A percentile compares a stretch with the other conserved stretches of the same genome.
These are phyloP conservation scores for Trichoderma sp. DNA, from an alignment of 2,329 filamentous ascomycete species.

Conservation along the genomic window DNA sequence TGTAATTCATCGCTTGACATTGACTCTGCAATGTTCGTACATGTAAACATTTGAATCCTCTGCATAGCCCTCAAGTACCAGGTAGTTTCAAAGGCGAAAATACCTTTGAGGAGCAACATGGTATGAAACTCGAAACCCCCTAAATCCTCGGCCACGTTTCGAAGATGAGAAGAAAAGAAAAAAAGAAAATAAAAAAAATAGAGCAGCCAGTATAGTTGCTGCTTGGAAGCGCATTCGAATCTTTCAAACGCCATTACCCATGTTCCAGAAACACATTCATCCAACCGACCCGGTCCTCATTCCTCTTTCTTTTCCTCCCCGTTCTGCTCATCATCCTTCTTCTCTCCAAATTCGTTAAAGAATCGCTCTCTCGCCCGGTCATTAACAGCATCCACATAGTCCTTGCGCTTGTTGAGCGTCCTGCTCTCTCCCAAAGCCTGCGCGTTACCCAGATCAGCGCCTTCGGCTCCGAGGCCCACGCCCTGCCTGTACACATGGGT, in stretches of 20 bases:
- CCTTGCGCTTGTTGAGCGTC: conserved; percentile 57
- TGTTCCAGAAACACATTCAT: neutral
- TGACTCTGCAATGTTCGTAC: neutral
- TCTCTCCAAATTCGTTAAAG: conserved; percentile 39
- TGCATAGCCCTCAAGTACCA: neutral
- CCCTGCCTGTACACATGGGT: conserved; percentile 64
- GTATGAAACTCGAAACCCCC: neutral
- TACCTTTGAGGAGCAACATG: too few relatives aligned
- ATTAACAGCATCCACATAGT: conserved; percentile 62
- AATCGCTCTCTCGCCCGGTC: conserved; percentile 64
- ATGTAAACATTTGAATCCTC: neutral
- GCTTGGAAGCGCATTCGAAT: neutral
- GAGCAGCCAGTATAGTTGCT: neutral
- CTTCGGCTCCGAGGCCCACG: conserved; percentile 66
- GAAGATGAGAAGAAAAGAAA: neutral
- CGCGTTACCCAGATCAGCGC: conserved; percentile 67
- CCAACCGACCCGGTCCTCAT: neutral
- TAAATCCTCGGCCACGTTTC: neutral
- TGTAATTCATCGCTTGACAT: neutral
- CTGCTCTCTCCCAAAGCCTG: conserved; percentile 59
- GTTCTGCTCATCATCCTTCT: conserved; percentile 24
- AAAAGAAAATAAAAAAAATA: neutral
- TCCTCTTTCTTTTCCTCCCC: neutral
- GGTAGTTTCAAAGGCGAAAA: too few relatives aligned
- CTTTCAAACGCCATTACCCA: neutral